Base-by-base conservation (phyloP, 75 land plant species). In the Picea glauca region DNA sequence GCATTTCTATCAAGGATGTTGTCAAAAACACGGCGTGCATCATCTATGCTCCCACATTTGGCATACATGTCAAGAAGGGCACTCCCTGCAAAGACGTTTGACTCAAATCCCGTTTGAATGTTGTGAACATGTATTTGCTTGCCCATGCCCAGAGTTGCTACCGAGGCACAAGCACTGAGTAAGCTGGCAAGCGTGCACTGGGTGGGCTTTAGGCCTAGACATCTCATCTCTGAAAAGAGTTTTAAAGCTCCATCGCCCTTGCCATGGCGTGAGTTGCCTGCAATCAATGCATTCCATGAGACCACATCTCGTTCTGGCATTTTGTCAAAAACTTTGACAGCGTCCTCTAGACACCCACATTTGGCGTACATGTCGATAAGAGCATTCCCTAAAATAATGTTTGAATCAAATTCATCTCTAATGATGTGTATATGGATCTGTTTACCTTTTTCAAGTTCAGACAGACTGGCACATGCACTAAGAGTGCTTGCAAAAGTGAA, bases 11-110 rank as follows among this genome's bases (percentile, higher is more conserved):
- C 20, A 13, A 38, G 50, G 20, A 78, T 79, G 14, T 43, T 54
- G 26, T 58, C 59, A 59, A 82, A 82, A 31, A 73, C 81, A 57
- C n/a, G n/a, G 62, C 74, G 35, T 79, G 82, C 84, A 68, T 79
- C 75, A 38, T 79, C 43, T 32, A 78, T 58, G 35, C 78, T 67
- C 11, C 84, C 84, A 78, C 74, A 82, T 61, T 78, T 78, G 6
- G 56, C 76, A 79, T 82, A 82, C 58, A 65, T 82, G 80, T 78
- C 61, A 21, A 82, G 33, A 58, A 82, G 82, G 17, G 82, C 66
- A 65, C 58, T 79, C 9, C 74, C 82, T 31, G 72, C 63, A 70
- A 21, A 57, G 6, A 59, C 82, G 23, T 82, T 75, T 43, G 68
- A 40, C 33, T 31, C 46, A 60, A 18, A 58, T 1, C 84, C 84